Conservation (phyloP, 1,139 yeast species). For the Pichia sp. region DNA sequence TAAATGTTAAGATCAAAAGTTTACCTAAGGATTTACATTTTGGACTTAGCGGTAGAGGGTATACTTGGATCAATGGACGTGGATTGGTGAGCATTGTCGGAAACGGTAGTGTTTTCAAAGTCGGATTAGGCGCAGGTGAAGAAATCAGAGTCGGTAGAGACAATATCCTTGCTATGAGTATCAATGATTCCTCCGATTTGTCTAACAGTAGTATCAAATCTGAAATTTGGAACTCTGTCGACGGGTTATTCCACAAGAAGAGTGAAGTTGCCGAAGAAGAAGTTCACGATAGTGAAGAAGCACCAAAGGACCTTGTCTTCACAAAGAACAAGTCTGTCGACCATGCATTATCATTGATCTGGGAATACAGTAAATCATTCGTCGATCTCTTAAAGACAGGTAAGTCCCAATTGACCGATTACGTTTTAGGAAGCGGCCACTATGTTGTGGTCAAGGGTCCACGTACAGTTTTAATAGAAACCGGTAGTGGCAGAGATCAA, state of each 20-base stretch:
- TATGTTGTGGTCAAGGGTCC: conserved; percentile 56
- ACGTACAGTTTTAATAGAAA: conserved; percentile 49
- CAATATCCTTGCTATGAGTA: conserved; percentile 50
- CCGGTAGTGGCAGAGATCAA: conserved; percentile 30
- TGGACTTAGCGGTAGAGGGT: conserved; percentile 40
- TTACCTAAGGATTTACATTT: conserved; percentile 44
- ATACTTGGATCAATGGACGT: conserved; percentile 52
- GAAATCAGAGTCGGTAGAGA: conserved; percentile 47
- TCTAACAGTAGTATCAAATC: conserved; percentile 17
- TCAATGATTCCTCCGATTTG: conserved; percentile 43
- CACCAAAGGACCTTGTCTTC: neutral
- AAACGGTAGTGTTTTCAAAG: conserved; percentile 51
- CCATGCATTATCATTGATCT: neutral
- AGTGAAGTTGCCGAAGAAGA: neutral
- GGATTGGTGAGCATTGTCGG: conserved; percentile 60
- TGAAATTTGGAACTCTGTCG: conserved; percentile 13
- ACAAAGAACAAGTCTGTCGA: conserved; percentile 11
- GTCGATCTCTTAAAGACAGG: neutral
- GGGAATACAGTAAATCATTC: neutral
- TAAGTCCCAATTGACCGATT: conserved; percentile 5
- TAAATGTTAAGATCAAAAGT: conserved; percentile 37
- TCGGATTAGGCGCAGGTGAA: conserved; percentile 46
- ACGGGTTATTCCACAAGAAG: conserved; percentile 12
- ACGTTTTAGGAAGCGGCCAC: conserved; percentile 34
- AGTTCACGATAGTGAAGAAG: neutral